phyloP scores from a whole-genome alignment of 2,329 filamentous ascomycete species.

The Talaromyces sp. region DNA sequence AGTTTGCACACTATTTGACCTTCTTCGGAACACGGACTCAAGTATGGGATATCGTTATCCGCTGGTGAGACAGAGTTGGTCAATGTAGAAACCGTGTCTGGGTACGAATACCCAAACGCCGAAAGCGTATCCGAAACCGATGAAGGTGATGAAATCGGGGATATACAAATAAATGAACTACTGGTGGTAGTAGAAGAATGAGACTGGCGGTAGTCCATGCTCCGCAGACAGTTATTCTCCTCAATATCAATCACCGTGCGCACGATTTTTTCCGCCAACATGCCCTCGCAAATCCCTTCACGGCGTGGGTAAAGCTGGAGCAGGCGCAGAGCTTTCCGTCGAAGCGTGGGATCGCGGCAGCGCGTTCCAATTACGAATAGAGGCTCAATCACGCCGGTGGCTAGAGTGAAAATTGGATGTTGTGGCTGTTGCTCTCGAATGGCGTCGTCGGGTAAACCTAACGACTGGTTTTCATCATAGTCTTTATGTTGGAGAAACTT shows the following conservation, averaged over 20 bases:
- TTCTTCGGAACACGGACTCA: conserved; percentile 2
- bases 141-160: background rate
- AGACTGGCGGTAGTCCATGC: background rate
- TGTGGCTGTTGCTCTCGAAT: background rate
- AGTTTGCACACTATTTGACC: conserved; percentile 9
- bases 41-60: background rate
- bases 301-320: conserved; percentile 7
- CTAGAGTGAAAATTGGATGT: conserved; percentile 8
- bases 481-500: conserved; percentile 1
- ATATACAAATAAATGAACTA: background rate
- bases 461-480: background rate
- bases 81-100: background rate
- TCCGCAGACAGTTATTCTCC: conserved; percentile 6
- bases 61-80: background rate
- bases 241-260: conserved; percentile 4
- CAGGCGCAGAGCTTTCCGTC: conserved; percentile 4
- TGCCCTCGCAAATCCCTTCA: conserved; percentile 9
- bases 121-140: background rate
- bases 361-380: conserved; percentile 1
- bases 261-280: conserved; percentile 1
- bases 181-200: background rate
- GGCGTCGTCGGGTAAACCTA: background rate
- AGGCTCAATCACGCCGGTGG: conserved; percentile 2
- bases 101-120: background rate
- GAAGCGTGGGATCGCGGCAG: conserved; percentile 9